Evolutionary conservation across 139 green algal genomes (phyloP).

Genomic region (Closterium sp.): DNA sequence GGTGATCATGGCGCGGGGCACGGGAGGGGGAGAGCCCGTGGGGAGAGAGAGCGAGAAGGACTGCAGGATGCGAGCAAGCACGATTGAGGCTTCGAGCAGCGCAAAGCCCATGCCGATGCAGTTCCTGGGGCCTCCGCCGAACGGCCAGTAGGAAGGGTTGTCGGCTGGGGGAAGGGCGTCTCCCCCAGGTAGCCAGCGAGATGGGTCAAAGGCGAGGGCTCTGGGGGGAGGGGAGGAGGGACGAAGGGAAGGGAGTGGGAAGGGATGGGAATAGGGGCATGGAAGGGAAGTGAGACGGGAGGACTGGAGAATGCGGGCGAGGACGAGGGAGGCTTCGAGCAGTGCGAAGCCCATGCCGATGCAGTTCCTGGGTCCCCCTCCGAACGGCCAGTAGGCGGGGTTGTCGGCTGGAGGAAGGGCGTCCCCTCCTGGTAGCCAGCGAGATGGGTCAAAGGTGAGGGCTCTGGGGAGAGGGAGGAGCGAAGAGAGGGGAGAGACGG

Average conservation of each 20-base stretch:
- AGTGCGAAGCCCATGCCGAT: conserved; percentile 90
- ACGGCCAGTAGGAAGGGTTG: conserved; percentile 53
- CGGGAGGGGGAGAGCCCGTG: not conserved
- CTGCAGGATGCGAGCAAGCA: conserved; percentile 47
- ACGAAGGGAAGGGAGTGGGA: not conserved
- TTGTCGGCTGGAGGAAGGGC: not conserved
- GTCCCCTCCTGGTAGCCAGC: conserved; percentile 65
- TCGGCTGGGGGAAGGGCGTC: not conserved
- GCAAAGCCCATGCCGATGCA: conserved; percentile 91
- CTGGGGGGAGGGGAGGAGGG: not conserved
- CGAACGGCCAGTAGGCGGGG: conserved; percentile 56
- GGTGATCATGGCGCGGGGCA: conserved; percentile 28
- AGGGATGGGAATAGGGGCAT: not conserved
- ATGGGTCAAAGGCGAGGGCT: conserved; percentile 53
- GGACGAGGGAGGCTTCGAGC: conserved; percentile 78
- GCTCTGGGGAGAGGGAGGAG: not conserved
- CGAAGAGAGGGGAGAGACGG: not conserved
- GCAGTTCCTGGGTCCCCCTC: conserved; percentile 69
- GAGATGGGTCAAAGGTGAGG: conserved; percentile 55
- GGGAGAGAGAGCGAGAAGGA: conserved; percentile 8
- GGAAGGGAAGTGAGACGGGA: not conserved
- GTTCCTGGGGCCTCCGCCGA: conserved; percentile 61
- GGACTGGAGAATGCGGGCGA: not conserved
- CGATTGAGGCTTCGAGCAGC: conserved; percentile 81
- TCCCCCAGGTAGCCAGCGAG: conserved; percentile 68